A percentile compares a stretch with the other conserved stretches of the same genome.
Evolutionary conservation across 2,329 filamentous ascomycete species (phyloP).

Genomic region (Aureobasidium sp.): DNA sequence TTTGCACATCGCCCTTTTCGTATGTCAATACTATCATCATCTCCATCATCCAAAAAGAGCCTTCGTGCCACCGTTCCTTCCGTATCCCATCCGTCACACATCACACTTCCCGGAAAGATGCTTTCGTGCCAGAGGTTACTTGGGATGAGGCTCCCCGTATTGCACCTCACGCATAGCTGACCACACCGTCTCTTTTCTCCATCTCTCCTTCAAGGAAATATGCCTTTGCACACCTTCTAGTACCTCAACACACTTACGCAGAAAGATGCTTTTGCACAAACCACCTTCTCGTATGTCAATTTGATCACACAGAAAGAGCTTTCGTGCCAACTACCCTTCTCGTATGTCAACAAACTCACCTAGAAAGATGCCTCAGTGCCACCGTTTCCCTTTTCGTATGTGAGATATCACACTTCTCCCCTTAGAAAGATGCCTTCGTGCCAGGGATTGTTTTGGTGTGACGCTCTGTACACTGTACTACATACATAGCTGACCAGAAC

Average conservation of each 20-base stretch:
- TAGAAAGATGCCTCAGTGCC: no score
- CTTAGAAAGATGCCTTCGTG: not conserved
- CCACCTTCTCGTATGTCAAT: not conserved
- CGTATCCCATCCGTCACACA: not conserved
- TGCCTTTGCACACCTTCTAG: no score
- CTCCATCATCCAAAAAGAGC: no score
- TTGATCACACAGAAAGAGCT: not conserved
- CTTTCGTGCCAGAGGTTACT: not conserved
- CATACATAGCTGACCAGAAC: not conserved
- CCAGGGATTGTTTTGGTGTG: not conserved
- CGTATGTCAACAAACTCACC: not conserved
- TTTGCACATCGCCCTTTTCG: no score
- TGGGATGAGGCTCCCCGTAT: not conserved
- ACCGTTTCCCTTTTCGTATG: no score
- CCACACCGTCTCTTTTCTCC: not conserved
- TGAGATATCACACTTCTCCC: no score
- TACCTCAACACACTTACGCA: no score
- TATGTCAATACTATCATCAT: no score
- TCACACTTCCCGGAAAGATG: not conserved
- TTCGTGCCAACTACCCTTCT: not conserved
- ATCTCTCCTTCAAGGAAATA: no score
- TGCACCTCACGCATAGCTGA: not conserved
- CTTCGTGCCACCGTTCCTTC: not conserved
- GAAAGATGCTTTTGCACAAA: not conserved
- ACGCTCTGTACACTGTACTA: not conserved